These are phyloP conservation scores for Solanum etuberosum DNA, from an alignment of 257 asterid genomes.

Conservation along the genomic window DNA sequence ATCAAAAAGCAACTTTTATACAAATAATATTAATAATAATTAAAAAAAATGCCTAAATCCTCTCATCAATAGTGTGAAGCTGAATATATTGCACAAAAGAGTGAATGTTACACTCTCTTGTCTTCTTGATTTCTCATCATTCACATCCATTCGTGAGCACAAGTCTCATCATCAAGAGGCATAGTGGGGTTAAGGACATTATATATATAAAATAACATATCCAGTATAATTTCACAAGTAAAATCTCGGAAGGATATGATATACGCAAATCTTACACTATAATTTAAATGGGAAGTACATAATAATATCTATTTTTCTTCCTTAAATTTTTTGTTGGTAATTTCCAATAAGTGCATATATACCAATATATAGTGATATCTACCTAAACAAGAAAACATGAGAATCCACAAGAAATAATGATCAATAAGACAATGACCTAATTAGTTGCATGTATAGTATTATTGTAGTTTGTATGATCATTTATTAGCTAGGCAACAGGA, in stretches of 20 bases:
- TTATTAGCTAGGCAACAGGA: neutral
- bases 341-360: neutral
- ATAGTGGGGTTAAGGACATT: neutral
- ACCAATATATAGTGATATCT: neutral
- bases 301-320: neutral
- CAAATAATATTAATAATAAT: neutral
- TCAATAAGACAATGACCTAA: constrained; percentile 11
- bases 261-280: too few species aligned
- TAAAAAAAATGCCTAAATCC: neutral
- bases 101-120: constrained; percentile 46
- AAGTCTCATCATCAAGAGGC: neutral
- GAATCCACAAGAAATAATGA: neutral
- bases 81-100: constrained; percentile 12
- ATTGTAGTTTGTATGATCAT: neutral
- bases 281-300: too few species aligned
- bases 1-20: constrained; percentile 2
- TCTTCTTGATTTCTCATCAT: constrained; percentile 18
- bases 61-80: constrained; percentile 12
- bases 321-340: neutral
- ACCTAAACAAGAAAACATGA: neutral
- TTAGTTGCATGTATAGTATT: constrained; percentile 24
- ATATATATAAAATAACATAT: neutral
- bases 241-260: too few species aligned
- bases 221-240: too few species aligned
- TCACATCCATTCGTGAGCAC: constrained; percentile 64